Percentiles rank a stretch among this genome's conserved stretches.
Conservation (phyloP, 768 basidiomycete species). For the Lentinula sp. region DNA sequence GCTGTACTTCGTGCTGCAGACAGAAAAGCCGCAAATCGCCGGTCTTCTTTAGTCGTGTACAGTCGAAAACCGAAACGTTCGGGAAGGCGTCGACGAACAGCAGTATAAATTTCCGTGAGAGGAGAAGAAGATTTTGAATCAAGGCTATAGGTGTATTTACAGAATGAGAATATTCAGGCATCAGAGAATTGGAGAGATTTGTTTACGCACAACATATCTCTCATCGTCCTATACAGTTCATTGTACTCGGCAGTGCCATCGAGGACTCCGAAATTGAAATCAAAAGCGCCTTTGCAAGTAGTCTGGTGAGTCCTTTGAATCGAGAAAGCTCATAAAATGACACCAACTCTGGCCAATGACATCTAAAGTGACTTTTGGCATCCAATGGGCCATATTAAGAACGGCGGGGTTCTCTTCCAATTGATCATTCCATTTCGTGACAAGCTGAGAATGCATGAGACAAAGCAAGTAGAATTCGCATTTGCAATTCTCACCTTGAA, state of each 20-base stretch:
- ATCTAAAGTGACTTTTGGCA: conserved; percentile 27
- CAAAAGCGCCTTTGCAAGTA: conserved; percentile 20
- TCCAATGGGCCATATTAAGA: conserved; percentile 18
- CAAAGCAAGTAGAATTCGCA: neutral
- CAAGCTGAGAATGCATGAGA: conserved; percentile 20
- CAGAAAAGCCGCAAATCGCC: neutral
- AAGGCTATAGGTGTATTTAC: neutral
- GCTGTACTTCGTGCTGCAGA: neutral
- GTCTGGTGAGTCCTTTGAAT: neutral
- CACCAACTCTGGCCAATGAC: conserved; percentile 25
- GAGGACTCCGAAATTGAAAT: conserved; percentile 17
- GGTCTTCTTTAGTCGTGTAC: conserved; percentile 1
- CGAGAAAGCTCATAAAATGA: neutral
- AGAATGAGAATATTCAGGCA: neutral
- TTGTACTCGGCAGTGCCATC: neutral
- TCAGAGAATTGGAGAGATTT: neutral
- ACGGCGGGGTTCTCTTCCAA: conserved; percentile 2
- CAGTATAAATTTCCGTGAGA: neutral
- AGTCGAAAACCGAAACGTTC: neutral
- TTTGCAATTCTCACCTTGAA: conserved; percentile 10
- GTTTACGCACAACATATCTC: neutral
- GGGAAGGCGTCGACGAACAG: neutral
- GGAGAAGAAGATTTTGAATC: neutral
- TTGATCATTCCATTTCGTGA: conserved; percentile 8
- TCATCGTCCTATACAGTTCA: neutral